Evolutionary conservation across 2,329 filamentous ascomycete genomes (phyloP).

Genomic region (Nemania diffusa): DNA sequence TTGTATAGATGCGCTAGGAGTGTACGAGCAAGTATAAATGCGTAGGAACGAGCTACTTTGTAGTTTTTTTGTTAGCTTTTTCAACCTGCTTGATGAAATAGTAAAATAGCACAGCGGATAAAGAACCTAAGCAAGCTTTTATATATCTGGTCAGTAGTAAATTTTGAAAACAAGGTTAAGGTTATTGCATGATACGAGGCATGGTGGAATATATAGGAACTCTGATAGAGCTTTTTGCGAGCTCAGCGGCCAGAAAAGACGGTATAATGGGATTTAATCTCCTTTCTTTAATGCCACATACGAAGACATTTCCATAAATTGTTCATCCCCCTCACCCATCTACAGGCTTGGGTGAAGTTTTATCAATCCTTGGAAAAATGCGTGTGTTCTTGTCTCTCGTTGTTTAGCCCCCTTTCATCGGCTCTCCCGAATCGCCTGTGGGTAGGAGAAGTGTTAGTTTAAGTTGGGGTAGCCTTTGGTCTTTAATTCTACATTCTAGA

Average conservation of each 20-base stretch:
- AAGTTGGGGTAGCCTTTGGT: no score
- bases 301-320: conserved; percentile 4
- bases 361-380: not conserved
- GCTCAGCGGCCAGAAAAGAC: conserved; percentile 21
- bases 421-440: no score
- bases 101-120: conserved; percentile 35
- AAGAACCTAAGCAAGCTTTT: conserved; percentile 32
- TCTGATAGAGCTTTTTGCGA: conserved; percentile 16
- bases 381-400: no score
- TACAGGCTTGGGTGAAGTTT: not conserved
- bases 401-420: no score
- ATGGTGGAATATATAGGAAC: conserved; percentile 31
- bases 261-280: conserved; percentile 7
- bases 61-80: conserved; percentile 30
- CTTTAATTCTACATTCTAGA: no score
- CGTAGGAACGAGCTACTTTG: conserved; percentile 29
- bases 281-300: conserved; percentile 2
- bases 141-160: conserved; percentile 31
- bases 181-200: conserved; percentile 32
- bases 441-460: no score
- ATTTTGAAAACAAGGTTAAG: conserved; percentile 31
- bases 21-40: conserved; percentile 29
- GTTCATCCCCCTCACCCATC: not conserved
- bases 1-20: conserved; percentile 28
- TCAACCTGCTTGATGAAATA: conserved; percentile 33